phyloP scores from a whole-genome alignment of 257 asterid genomes.

The Datura wrightii region DNA sequence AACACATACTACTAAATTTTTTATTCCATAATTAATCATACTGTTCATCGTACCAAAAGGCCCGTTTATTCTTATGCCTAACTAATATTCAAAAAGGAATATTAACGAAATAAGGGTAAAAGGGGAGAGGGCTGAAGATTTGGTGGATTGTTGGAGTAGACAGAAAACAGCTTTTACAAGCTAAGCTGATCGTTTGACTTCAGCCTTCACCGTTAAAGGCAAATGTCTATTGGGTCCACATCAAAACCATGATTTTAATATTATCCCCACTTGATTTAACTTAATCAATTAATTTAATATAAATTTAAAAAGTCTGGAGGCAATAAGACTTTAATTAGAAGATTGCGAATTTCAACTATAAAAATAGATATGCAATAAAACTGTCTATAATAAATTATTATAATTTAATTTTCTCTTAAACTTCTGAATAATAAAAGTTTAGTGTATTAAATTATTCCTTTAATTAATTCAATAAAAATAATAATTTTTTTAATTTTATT shows the following conservation, averaged over 20 bases:
- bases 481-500: too few relatives aligned
- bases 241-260: background rate
- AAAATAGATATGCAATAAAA: too few relatives aligned
- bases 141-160: constrained; percentile 28
- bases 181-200: constrained; percentile 63
- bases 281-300: constrained; percentile 33
- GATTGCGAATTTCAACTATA: too few relatives aligned
- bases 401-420: too few relatives aligned
- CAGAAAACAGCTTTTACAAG: constrained; percentile 60
- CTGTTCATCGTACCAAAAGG: background rate
- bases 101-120: background rate
- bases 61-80: background rate
- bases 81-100: background rate
- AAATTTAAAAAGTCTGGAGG: too few relatives aligned
- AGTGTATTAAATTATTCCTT: too few relatives aligned
- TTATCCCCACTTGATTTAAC: constrained; percentile 32
- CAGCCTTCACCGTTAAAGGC: constrained; percentile 34
- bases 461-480: too few relatives aligned
- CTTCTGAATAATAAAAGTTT: too few relatives aligned
- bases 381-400: too few relatives aligned
- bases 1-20: too few relatives aligned
- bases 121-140: background rate
- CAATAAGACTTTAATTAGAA: too few relatives aligned
- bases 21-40: too few relatives aligned
- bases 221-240: constrained; percentile 35